Conservation (phyloP, 768 basidiomycete genomes). For the Lactarius vividus region DNA sequence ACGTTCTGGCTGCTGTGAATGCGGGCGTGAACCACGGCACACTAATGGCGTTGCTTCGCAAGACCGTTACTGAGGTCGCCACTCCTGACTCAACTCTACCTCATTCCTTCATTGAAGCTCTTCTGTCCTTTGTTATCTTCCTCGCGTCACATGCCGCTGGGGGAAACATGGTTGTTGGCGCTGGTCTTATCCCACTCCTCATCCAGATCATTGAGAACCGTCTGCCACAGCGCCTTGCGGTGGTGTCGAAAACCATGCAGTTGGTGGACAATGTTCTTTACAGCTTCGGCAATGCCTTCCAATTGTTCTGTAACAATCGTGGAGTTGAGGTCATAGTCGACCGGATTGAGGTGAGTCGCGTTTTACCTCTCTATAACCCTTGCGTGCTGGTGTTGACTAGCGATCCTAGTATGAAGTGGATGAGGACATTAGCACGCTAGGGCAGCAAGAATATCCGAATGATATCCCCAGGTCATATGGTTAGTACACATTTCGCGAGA, state of each 20-base stretch:
- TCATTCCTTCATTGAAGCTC: slow-evolving; percentile 77
- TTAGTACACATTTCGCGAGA: slow-evolving; percentile 30
- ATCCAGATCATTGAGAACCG: slow-evolving; percentile 87
- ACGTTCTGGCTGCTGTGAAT: slow-evolving; percentile 87
- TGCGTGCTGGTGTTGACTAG: slow-evolving; percentile 7
- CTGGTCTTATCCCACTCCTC: slow-evolving; percentile 84
- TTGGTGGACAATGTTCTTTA: slow-evolving; percentile 91
- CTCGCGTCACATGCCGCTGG: slow-evolving; percentile 82
- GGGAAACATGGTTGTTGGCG: slow-evolving; percentile 92
- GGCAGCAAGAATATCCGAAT: slow-evolving; percentile 54
- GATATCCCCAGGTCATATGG: slow-evolving; percentile 51
- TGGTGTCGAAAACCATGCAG: slow-evolving; percentile 88
- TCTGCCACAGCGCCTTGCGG: slow-evolving; percentile 61
- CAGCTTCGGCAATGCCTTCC: slow-evolving; percentile 83
- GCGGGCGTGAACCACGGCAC: slow-evolving; percentile 96
- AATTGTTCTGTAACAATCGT: slow-evolving; percentile 76
- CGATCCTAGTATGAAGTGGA: slow-evolving; percentile 35
- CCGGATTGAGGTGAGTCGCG: slow-evolving; percentile 70
- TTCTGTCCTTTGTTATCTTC: slow-evolving; percentile 83
- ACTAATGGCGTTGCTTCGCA: slow-evolving; percentile 83
- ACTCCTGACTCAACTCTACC: slow-evolving; percentile 63
- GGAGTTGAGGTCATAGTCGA: slow-evolving; percentile 85
- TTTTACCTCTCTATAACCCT: not conserved
- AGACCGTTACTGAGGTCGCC: slow-evolving; percentile 71
- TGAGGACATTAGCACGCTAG: slow-evolving; percentile 34